phyloP scores from a whole-genome alignment of 306 rosid genomes.

The Lablab purpureus region DNA sequence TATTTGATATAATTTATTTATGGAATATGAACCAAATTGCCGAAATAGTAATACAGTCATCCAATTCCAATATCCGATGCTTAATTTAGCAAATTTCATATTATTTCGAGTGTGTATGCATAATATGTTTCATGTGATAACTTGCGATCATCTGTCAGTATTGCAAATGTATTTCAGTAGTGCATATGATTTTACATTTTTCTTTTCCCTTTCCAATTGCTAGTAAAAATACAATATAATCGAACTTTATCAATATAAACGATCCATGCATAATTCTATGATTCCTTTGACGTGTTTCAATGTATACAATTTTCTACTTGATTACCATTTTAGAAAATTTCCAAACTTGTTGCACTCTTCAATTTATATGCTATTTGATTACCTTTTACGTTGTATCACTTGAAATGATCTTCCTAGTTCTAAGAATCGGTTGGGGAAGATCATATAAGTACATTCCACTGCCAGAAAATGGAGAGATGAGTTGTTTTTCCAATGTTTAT shows the following conservation, averaged over 20 bases:
- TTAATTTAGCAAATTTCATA: not conserved
- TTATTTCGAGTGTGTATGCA: not conserved
- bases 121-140: not conserved
- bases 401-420: constrained; percentile 30
- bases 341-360: not conserved
- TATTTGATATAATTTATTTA: not conserved
- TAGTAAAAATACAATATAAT: constrained; percentile 5
- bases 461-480: not conserved
- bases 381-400: not conserved
- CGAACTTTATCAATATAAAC: not conserved
- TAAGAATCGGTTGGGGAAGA: not conserved
- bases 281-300: not conserved
- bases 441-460: not conserved
- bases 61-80: not conserved
- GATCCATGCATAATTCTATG: not conserved
- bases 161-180: constrained; percentile 8
- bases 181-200: not conserved
- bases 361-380: not conserved
- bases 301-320: constrained; percentile 11
- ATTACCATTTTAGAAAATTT: not conserved
- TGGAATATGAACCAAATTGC: constrained; percentile 1
- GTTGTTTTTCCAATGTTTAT: not conserved
- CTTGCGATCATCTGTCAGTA: not conserved
- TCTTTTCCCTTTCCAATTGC: not conserved
- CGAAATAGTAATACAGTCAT: not conserved